Percentiles rank a stretch among this genome's conserved stretches.
These are phyloP conservation scores for Theobroma cacao DNA, from an alignment of 345 rosid species.

Conservation along the genomic window DNA sequence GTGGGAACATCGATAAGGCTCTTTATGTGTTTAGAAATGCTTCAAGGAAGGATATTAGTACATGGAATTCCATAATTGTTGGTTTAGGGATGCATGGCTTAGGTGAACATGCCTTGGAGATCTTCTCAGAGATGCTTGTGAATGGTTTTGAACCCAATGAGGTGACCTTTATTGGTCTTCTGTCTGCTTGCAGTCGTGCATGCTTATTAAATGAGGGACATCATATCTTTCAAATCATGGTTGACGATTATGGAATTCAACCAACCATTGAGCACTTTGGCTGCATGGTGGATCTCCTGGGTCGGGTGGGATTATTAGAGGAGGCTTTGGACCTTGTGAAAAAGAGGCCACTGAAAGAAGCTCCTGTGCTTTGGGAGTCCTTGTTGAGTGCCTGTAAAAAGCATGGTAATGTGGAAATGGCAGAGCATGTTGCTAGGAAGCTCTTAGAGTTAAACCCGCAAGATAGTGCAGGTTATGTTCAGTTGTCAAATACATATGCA, in stretches of 20 bases:
- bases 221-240: conserved; percentile 36
- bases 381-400: conserved; percentile 41
- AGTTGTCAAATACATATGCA: conserved; percentile 42
- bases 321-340: conserved; percentile 42
- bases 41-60: conserved; percentile 37
- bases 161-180: conserved; percentile 36
- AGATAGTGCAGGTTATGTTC: conserved; percentile 35
- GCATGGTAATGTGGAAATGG: conserved; percentile 42
- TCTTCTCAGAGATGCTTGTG: conserved; percentile 49
- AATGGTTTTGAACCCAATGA: conserved; percentile 42
- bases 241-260: conserved; percentile 33
- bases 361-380: conserved; percentile 27
- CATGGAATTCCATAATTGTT: conserved; percentile 52
- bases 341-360: conserved; percentile 26
- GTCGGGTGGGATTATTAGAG: conserved; percentile 34
- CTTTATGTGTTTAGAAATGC: conserved; percentile 37
- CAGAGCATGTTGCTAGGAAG: conserved; percentile 33
- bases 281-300: conserved; percentile 56
- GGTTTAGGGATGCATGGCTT: conserved; percentile 46
- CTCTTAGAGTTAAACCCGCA: conserved; percentile 30
- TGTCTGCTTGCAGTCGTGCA: conserved; percentile 57
- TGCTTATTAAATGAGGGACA: conserved; percentile 47
- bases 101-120: conserved; percentile 39
- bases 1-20: conserved; percentile 52
- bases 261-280: conserved; percentile 50